Evolutionary conservation across 148 eudicot genomes (phyloP), one percentile per base, ranked within the genome.

Genomic region (Chenopodium formosanum): DNA sequence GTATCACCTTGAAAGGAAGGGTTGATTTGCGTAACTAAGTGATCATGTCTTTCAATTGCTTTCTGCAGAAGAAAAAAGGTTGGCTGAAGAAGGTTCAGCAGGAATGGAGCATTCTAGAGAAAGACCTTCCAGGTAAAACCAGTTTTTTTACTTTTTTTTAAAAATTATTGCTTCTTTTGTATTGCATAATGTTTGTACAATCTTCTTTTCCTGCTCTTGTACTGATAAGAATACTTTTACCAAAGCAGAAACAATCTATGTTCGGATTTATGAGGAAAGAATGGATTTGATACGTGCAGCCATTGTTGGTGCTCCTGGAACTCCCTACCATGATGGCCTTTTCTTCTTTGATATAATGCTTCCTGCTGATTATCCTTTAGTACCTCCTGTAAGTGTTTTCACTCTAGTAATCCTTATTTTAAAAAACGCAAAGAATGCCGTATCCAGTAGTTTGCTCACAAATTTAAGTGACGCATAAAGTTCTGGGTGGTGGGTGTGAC

Each of bases 21-120:
- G 29, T 72, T 22, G 46, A 62, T 20, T 66, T 74, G n/a, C 53
- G 40, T 46, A 16, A 58, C 34, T 7, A 29, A 78, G 34, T 52
- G 1, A 48, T 76, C 56, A 69, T 19, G 7, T 53, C 75, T 78
- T 82, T 65, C 20, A 31, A 79, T 40, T 2, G 80, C 44, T 63
- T 19, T 78, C 72, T 85, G 52, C 86, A 96, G 98, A 83, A 90
- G 84, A 91, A 83, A 82, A 87, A 81, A 84, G 81, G 86, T 68
- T 94, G 99, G 98, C 72, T 94, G 87, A 97, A 88, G 88, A 97
- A 90, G 84, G 95, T 97, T 75, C 95, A 90, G 80, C 95, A 91
- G 81, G 99, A 97, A 82, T 97, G 99, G 99, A 90, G 88, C 89
- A 90, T 90, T 83, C 83, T 97, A 75, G 92, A 91, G 89, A 90